Evolutionary conservation across 805 yeast genomes (phyloP).

Genomic region (Nakazawaea ernobii): DNA sequence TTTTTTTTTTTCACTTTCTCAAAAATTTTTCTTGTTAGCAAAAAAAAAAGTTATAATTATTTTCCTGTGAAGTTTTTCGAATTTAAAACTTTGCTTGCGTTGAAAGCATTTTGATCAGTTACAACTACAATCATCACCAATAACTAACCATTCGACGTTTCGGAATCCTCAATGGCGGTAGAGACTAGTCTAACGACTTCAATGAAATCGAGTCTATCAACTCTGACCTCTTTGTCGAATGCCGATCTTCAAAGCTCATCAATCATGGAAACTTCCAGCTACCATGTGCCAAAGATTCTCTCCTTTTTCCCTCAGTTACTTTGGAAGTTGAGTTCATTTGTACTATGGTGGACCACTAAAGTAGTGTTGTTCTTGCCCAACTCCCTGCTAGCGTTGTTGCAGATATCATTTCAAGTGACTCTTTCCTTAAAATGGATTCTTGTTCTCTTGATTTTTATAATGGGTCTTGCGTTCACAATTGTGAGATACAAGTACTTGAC

Average conservation of each 20-base stretch:
- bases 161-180: too few species aligned
- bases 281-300: not conserved
- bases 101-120: too few species aligned
- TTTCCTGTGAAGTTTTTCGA: too few species aligned
- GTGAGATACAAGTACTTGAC: constrained; percentile 62
- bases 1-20: not conserved
- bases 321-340: not conserved
- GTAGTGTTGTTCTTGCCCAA: constrained; percentile 18
- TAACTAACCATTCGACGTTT: too few species aligned
- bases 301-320: not conserved
- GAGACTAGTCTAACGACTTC: too few species aligned
- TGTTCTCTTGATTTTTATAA: constrained; percentile 23
- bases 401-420: constrained; percentile 43
- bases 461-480: constrained; percentile 35
- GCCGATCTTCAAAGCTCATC: too few species aligned
- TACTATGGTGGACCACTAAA: not conserved
- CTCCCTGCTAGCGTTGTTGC: constrained; percentile 26
- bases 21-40: not conserved
- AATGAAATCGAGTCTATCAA: too few species aligned
- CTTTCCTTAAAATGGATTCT: constrained; percentile 44
- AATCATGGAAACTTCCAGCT: too few species aligned
- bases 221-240: too few species aligned
- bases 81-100: too few species aligned
- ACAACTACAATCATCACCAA: too few species aligned
- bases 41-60: too few species aligned